A percentile compares a stretch with the other conserved stretches of the same genome.
phyloP scores from a whole-genome alignment of 2,329 filamentous ascomycete species.

The Dendryphion nanum region DNA sequence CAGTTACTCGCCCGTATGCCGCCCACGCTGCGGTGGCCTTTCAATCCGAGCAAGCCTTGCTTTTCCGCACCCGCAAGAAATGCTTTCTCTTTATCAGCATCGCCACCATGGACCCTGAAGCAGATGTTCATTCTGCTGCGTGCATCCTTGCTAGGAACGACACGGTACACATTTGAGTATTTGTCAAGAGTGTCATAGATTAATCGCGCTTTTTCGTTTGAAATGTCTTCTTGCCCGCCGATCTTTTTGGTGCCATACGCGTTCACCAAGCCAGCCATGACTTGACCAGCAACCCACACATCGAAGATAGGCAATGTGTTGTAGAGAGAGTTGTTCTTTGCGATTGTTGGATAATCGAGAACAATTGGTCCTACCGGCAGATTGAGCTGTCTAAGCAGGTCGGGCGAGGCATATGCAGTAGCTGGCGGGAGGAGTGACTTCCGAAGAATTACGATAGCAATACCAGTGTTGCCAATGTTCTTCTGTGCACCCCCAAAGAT shows the following conservation, averaged over 20 bases:
- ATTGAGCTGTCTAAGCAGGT: conserved; percentile 69
- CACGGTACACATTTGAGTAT: conserved; percentile 68
- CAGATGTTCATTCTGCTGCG: conserved; percentile 95
- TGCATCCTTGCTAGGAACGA: conserved; percentile 72
- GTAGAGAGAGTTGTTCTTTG: conserved; percentile 93
- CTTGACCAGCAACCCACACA: conserved; percentile 86
- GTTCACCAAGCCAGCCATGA: conserved; percentile 72
- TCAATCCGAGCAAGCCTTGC: conserved; percentile 72
- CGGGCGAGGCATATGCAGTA: conserved; percentile 57
- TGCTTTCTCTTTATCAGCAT: conserved; percentile 70
- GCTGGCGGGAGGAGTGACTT: conserved; percentile 74
- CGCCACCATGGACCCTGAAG: conserved; percentile 70
- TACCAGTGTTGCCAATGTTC: conserved; percentile 82
- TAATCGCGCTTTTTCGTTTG: conserved; percentile 70
- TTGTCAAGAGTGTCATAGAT: conserved; percentile 79
- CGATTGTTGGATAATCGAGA: conserved; percentile 78
- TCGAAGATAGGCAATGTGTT: conserved; percentile 96
- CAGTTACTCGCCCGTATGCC: conserved; percentile 84
- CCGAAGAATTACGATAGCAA: conserved; percentile 82
- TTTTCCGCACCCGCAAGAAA: conserved; percentile 74
- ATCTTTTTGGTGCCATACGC: conserved; percentile 67
- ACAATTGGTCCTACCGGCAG: conserved; percentile 78
- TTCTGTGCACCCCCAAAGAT: conserved; percentile 94
- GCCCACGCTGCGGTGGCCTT: conserved; percentile 84
- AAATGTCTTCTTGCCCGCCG: conserved; percentile 70